phyloP scores from a whole-genome alignment of 345 rosid species.

The Hibiscus tridactylites region DNA sequence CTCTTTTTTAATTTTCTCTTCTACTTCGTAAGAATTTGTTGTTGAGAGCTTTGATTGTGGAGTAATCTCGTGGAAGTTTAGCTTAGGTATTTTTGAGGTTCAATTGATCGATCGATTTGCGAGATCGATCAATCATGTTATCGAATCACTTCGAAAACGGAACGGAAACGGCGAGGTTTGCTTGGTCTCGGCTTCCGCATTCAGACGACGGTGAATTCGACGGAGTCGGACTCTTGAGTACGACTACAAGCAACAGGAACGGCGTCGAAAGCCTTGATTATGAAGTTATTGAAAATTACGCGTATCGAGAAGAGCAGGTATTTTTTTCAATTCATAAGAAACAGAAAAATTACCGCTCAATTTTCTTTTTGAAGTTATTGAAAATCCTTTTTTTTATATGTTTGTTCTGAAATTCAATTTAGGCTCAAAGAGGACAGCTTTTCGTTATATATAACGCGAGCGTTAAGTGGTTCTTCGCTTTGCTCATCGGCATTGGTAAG shows the following conservation, averaged over 20 bases:
- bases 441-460: slow-evolving; percentile 39
- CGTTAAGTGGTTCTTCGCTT: background rate
- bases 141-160: slow-evolving; percentile 77
- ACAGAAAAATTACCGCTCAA: background rate
- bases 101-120: slow-evolving; percentile 7
- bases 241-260: slow-evolving; percentile 24
- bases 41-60: background rate
- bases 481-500: slow-evolving; percentile 1
- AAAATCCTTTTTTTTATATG: background rate
- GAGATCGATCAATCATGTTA: slow-evolving; percentile 36
- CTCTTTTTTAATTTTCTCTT: background rate
- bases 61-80: slow-evolving; percentile 1
- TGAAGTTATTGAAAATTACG: slow-evolving; percentile 86
- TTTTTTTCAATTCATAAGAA: background rate
- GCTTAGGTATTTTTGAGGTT: background rate
- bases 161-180: slow-evolving; percentile 52
- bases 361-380: background rate
- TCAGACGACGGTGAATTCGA: slow-evolving; percentile 61
- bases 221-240: slow-evolving; percentile 38
- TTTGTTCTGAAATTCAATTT: slow-evolving; percentile 4
- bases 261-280: slow-evolving; percentile 84
- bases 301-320: slow-evolving; percentile 91
- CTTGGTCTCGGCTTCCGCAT: slow-evolving; percentile 82
- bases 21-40: background rate
- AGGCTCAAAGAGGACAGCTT: slow-evolving; percentile 90